Evolutionary conservation across 192 early-diverging fungal genomes (phyloP).

Genomic region (Backusella circina): DNA sequence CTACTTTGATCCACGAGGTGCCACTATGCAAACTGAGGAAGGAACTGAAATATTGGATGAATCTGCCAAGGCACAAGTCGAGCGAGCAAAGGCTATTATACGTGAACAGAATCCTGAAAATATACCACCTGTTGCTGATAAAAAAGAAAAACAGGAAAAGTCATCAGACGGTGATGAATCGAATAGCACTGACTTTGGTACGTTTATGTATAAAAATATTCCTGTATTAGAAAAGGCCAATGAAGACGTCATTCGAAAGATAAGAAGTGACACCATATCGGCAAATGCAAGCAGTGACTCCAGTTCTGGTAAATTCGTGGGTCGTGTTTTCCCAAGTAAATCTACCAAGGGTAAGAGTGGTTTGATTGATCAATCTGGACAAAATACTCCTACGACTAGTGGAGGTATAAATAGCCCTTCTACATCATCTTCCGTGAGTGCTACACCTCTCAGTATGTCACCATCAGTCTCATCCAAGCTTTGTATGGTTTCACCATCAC

Average conservation of each 20-base stretch:
- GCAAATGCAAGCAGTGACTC: slow-evolving; percentile 5
- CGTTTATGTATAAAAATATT: slow-evolving; percentile 89
- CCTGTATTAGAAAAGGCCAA: slow-evolving; percentile 88
- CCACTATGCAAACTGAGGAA: slow-evolving; percentile 47
- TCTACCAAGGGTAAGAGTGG: not conserved
- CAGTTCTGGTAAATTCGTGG: not conserved
- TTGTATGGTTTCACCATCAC: slow-evolving; percentile 2
- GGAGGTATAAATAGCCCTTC: not conserved
- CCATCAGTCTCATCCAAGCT: slow-evolving; percentile 10
- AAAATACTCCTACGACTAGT: not conserved
- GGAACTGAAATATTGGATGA: slow-evolving; percentile 10
- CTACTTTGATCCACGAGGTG: slow-evolving; percentile 92
- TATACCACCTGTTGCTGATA: not conserved
- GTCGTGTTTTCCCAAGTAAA: not conserved
- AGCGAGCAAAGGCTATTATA: slow-evolving; percentile 24
- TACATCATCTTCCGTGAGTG: not conserved
- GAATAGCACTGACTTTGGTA: slow-evolving; percentile 75
- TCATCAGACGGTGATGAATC: slow-evolving; percentile 1
- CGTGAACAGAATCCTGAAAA: slow-evolving; percentile 20
- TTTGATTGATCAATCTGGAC: not conserved
- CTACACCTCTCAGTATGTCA: slow-evolving; percentile 6
- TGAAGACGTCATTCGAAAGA: slow-evolving; percentile 75
- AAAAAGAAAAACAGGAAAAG: not conserved
- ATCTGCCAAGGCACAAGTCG: slow-evolving; percentile 35
- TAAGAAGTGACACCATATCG: slow-evolving; percentile 62